Evolutionary conservation across 1,284 basidiomycete genomes (phyloP).

Genomic region (Pseudozyma sp.): DNA sequence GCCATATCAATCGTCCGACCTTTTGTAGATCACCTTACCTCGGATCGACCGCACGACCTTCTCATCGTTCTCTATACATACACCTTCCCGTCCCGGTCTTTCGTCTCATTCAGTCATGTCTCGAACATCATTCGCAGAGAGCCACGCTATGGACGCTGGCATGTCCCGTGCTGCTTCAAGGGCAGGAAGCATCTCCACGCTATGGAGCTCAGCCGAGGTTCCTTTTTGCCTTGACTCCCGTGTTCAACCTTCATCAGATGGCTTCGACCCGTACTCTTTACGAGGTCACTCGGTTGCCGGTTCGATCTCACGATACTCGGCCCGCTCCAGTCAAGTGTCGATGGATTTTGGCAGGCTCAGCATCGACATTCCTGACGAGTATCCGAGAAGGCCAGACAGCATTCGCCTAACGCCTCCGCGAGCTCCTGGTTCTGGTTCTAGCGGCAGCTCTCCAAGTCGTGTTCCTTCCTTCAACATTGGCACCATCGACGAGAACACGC

Average conservation of each 20-base stretch:
- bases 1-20: not conserved
- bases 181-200: conserved; percentile 51
- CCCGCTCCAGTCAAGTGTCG: conserved; percentile 26
- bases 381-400: conserved; percentile 31
- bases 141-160: conserved; percentile 25
- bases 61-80: not conserved
- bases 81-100: no score
- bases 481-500: conserved; percentile 40
- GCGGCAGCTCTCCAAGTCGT: conserved; percentile 25
- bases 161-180: conserved; percentile 35
- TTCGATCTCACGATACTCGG: conserved; percentile 23
- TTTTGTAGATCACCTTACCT: not conserved
- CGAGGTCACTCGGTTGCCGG: conserved; percentile 9
- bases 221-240: conserved; percentile 58
- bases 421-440: conserved; percentile 16
- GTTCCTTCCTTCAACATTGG: conserved; percentile 35
- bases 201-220: conserved; percentile 62
- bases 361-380: conserved; percentile 47
- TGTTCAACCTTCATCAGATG: conserved; percentile 10
- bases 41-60: not conserved
- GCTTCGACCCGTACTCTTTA: conserved; percentile 2
- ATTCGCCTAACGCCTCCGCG: conserved; percentile 35
- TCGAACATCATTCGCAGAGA: conserved; percentile 15
- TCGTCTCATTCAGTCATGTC: conserved; percentile 9
- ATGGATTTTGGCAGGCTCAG: conserved; percentile 39